Evolutionary conservation across 805 yeast genomes (phyloP).

Genomic region (Candida easanensis): DNA sequence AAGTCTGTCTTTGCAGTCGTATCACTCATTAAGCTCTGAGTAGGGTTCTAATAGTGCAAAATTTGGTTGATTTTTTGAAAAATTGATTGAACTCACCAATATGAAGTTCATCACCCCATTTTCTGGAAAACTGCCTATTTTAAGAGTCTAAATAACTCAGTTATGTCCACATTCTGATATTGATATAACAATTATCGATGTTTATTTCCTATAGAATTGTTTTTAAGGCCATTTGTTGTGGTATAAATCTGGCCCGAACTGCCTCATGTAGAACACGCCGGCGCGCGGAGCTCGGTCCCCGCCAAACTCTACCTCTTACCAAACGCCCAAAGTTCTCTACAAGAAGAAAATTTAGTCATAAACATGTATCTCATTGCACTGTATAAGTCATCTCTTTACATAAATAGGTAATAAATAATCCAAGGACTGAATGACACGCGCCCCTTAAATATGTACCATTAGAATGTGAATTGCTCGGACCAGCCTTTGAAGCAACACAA

Average conservation of each 20-base stretch:
- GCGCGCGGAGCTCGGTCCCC: too few species aligned
- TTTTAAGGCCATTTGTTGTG: not conserved
- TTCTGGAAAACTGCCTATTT: not conserved
- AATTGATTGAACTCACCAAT: not conserved
- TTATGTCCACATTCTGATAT: too few species aligned
- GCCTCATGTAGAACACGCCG: too few species aligned
- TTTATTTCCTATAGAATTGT: not conserved
- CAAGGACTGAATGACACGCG: not conserved
- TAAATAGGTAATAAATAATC: not conserved
- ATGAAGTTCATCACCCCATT: not conserved
- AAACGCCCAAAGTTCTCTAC: too few species aligned
- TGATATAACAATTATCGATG: too few species aligned
- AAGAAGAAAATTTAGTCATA: too few species aligned
- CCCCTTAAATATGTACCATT: constrained; percentile 2
- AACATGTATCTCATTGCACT: not conserved
- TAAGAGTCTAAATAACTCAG: not conserved
- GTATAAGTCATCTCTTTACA: not conserved
- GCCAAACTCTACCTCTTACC: too few species aligned
- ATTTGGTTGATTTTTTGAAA: not conserved
- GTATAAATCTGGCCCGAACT: too few species aligned
- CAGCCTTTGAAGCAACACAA: not conserved
- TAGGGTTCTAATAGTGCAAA: too few species aligned
- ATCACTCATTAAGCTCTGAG: too few species aligned
- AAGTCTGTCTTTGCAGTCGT: too few species aligned
- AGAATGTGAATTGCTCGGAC: not conserved